Conservation (phyloP, 139 green algal species). For the Tetraselmis chui region DNA sequence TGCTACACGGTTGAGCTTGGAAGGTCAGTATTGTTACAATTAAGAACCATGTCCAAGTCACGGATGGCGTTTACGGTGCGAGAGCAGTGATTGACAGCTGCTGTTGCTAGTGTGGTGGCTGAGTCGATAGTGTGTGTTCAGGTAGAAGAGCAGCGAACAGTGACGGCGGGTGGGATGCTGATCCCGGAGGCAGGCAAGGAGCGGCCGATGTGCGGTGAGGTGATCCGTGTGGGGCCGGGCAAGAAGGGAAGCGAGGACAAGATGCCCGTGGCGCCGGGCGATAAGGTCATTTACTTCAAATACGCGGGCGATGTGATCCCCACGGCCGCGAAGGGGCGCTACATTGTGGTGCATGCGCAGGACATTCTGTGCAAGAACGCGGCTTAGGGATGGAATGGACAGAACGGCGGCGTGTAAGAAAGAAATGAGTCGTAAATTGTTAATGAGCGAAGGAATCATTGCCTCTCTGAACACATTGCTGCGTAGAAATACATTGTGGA, state of each 20-base stretch:
- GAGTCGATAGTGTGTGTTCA: too few species aligned
- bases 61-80: too few species aligned
- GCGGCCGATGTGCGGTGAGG: constrained; percentile 58
- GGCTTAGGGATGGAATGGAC: too few species aligned
- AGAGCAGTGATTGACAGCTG: too few species aligned
- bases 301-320: constrained; percentile 90
- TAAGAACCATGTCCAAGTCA: too few species aligned
- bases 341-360: constrained; percentile 74
- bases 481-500: too few species aligned
- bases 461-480: too few species aligned
- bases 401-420: too few species aligned
- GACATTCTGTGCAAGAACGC: constrained; percentile 78
- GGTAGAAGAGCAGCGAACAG: constrained; percentile 57
- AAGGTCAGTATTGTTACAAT: neutral
- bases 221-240: constrained; percentile 33
- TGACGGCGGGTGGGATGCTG: constrained; percentile 86
- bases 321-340: constrained; percentile 70
- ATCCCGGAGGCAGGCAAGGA: constrained; percentile 84
- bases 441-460: too few species aligned
- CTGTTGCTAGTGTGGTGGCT: too few species aligned
- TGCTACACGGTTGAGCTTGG: too few species aligned
- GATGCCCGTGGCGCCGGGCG: neutral
- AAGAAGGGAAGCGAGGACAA: constrained; percentile 4
- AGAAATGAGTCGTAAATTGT: too few species aligned
- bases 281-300: constrained; percentile 34